Conservation (phyloP, 1,284 basidiomycete genomes). For the Leccinum fallax region DNA sequence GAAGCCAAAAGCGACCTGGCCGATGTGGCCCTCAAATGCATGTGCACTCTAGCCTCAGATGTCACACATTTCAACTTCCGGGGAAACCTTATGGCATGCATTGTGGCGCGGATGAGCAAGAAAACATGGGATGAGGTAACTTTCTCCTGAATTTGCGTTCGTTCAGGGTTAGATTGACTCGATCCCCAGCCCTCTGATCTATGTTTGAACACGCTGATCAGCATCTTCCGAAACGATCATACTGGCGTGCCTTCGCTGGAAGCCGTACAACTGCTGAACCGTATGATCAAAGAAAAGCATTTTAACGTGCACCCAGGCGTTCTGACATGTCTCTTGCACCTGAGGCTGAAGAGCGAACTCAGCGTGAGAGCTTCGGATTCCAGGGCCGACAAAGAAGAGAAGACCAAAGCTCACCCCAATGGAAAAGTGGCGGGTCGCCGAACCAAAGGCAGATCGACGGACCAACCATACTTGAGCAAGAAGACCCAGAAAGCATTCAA, state of each 20-base stretch:
- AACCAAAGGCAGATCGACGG: slow-evolving; percentile 61
- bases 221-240: slow-evolving; percentile 80
- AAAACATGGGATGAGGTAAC: slow-evolving; percentile 86
- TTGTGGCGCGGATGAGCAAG: slow-evolving; percentile 84
- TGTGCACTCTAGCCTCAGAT: slow-evolving; percentile 84
- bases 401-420: slow-evolving; percentile 43
- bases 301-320: slow-evolving; percentile 92
- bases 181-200: slow-evolving; percentile 69
- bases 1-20: slow-evolving; percentile 75
- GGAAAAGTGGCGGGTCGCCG: slow-evolving; percentile 49
- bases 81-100: slow-evolving; percentile 86
- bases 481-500: slow-evolving; percentile 64
- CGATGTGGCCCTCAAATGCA: slow-evolving; percentile 76
- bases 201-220: slow-evolving; percentile 80
- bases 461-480: slow-evolving; percentile 82
- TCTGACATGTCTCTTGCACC: slow-evolving; percentile 81
- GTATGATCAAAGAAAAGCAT: slow-evolving; percentile 94
- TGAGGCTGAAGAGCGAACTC: slow-evolving; percentile 89
- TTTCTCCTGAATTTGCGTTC: slow-evolving; percentile 14
- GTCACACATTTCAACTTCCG: slow-evolving; percentile 98
- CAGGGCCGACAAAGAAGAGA: slow-evolving; percentile 58
- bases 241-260: slow-evolving; percentile 85
- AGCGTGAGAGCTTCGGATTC: slow-evolving; percentile 73
- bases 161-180: slow-evolving; percentile 18
- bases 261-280: slow-evolving; percentile 87